A percentile compares a stretch with the other conserved stretches of the same genome.
phyloP scores from a whole-genome alignment of 2,329 filamentous ascomycete species.

The Penicillium occitanis region DNA sequence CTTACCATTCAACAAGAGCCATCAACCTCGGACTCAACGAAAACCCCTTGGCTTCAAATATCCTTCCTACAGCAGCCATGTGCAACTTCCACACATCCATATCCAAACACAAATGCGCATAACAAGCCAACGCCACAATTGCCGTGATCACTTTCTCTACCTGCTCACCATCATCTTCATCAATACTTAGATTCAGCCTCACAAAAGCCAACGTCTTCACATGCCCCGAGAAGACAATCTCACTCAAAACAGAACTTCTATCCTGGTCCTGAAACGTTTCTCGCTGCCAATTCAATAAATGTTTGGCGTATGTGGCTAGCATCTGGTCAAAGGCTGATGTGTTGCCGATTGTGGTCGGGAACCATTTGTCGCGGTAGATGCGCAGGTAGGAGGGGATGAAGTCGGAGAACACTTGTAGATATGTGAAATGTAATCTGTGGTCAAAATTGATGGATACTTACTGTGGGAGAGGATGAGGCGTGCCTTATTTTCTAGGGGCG shows the following conservation, averaged over 20 bases:
- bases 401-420: constrained; percentile 5
- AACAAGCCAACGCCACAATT: constrained; percentile 7
- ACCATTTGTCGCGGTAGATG: constrained; percentile 9
- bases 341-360: background rate
- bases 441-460: background rate
- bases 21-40: background rate
- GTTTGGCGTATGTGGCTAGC: constrained; percentile 7
- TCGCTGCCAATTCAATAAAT: background rate
- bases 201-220: background rate
- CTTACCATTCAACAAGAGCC: constrained; percentile 3
- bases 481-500: background rate
- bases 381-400: background rate
- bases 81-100: background rate
- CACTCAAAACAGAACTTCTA: background rate
- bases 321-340: constrained; percentile 9
- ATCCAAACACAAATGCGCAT: background rate
- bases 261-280: background rate
- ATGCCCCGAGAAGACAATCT: constrained; percentile 5
- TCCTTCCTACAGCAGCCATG: background rate
- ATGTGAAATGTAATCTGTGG: background rate
- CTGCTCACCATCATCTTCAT: background rate
- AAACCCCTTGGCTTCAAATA: background rate
- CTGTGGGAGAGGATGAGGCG: background rate
- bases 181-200: background rate
- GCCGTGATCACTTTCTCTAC: background rate